Percentiles rank a stretch among this genome's conserved stretches.
phyloP scores from a whole-genome alignment of 2,329 filamentous ascomycete genomes.

The Fusarium ramigenum region DNA sequence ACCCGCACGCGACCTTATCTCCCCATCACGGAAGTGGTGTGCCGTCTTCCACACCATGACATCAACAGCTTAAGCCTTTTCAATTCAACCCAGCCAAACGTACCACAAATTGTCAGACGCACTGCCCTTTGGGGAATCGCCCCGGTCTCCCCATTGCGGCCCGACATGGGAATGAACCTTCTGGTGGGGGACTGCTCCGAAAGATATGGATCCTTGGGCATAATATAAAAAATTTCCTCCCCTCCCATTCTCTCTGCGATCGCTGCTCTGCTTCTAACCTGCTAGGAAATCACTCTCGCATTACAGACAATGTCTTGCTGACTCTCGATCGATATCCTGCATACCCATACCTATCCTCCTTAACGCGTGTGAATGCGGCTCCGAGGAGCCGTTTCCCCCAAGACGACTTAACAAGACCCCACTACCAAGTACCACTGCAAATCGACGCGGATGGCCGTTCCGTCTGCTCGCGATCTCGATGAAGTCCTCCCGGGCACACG shows the following conservation, averaged over 20 bases:
- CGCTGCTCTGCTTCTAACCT: background rate
- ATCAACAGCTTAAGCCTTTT: slow-evolving; percentile 28
- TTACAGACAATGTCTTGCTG: slow-evolving; percentile 30
- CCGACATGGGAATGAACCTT: slow-evolving; percentile 21
- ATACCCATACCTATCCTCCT: slow-evolving; percentile 32
- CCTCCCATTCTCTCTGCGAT: background rate
- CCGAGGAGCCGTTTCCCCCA: slow-evolving; percentile 32
- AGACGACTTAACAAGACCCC: slow-evolving; percentile 9
- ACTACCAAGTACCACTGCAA: background rate
- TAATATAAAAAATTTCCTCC: slow-evolving; percentile 22
- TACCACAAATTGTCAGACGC: slow-evolving; percentile 27
- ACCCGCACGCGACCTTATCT: slow-evolving; percentile 29
- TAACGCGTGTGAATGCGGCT: slow-evolving; percentile 36
- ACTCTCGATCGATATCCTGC: slow-evolving; percentile 29
- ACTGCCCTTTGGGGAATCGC: slow-evolving; percentile 25
- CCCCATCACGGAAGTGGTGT: slow-evolving; percentile 19
- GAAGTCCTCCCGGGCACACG: slow-evolving; percentile 46
- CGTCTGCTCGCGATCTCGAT: slow-evolving; percentile 27
- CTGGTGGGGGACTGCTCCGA: slow-evolving; percentile 9
- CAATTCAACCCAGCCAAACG: background rate
- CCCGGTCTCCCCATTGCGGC: slow-evolving; percentile 33
- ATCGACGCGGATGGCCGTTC: slow-evolving; percentile 33
- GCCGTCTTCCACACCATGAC: slow-evolving; percentile 30
- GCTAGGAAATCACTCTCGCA: background rate
- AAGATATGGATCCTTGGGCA: slow-evolving; percentile 15